These are phyloP conservation scores for Coleophoma crateriformis DNA, from an alignment of 2,329 filamentous ascomycete species.

Conservation along the genomic window DNA sequence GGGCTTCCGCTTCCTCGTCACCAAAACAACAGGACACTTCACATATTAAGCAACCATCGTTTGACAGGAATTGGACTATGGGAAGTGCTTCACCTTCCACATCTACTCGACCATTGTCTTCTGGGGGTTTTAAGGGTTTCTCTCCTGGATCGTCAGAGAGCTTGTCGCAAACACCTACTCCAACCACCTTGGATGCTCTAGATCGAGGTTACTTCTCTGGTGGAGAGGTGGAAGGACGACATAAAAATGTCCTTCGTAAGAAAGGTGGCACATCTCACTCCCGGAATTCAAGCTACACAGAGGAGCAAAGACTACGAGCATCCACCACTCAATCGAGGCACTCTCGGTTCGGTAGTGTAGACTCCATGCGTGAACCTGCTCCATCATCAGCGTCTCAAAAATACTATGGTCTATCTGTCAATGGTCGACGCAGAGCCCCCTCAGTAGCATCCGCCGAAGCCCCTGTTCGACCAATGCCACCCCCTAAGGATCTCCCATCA, in stretches of 20 bases:
- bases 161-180: slow-evolving; percentile 2
- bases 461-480: slow-evolving; percentile 55
- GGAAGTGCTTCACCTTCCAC: slow-evolving; percentile 32
- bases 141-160: slow-evolving; percentile 25
- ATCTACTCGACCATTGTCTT: slow-evolving; percentile 21
- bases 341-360: slow-evolving; percentile 73
- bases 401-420: slow-evolving; percentile 51
- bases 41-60: slow-evolving; percentile 64
- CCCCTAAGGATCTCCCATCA: slow-evolving; percentile 46
- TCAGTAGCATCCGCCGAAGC: slow-evolving; percentile 48
- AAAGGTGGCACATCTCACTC: slow-evolving; percentile 60
- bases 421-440: slow-evolving; percentile 28
- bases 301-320: slow-evolving; percentile 65
- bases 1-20: slow-evolving; percentile 16
- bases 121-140: slow-evolving; percentile 18
- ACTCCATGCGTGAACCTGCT: slow-evolving; percentile 61
- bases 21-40: slow-evolving; percentile 17
- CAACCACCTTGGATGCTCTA: slow-evolving; percentile 43
- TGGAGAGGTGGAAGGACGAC: slow-evolving; percentile 71
- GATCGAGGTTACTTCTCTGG: slow-evolving; percentile 94
- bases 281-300: slow-evolving; percentile 69
- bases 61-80: slow-evolving; percentile 66
- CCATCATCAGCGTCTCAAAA: slow-evolving; percentile 62
- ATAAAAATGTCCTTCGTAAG: slow-evolving; percentile 77
- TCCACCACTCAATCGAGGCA: slow-evolving; percentile 64